Conservation (phyloP, 148 eudicot species). For the Cornus controversa region DNA sequence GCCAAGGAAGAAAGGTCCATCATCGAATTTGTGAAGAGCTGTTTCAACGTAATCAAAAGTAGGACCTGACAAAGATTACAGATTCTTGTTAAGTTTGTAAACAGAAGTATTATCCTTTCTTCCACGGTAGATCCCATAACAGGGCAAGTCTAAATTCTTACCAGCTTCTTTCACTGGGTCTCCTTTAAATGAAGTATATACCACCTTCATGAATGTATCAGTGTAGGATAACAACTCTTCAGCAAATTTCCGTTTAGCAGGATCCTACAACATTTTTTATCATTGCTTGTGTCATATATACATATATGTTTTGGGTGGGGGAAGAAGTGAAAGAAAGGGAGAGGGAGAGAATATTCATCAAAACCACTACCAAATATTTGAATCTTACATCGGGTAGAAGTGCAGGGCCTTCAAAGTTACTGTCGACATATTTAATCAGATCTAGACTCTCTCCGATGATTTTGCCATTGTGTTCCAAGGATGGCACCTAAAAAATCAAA, state of each 20-base stretch:
- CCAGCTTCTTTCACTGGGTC: constrained; percentile 44
- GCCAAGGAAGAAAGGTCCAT: constrained; percentile 87
- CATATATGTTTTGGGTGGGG: too few species aligned
- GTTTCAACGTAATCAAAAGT: constrained; percentile 70
- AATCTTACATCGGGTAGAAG: constrained; percentile 62
- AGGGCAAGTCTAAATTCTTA: constrained; percentile 17
- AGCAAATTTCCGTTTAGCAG: constrained; percentile 61
- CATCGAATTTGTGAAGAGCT: constrained; percentile 70
- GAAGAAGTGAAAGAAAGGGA: too few species aligned
- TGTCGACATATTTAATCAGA: constrained; percentile 62
- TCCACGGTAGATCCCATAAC: background rate
- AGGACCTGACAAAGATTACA: constrained; percentile 33
- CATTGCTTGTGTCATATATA: background rate
- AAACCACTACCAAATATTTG: too few species aligned
- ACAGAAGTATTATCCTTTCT: background rate
- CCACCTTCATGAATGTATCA: constrained; percentile 27
- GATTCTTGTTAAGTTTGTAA: background rate
- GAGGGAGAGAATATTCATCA: background rate
- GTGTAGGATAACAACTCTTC: constrained; percentile 54
- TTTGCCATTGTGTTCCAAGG: constrained; percentile 68
- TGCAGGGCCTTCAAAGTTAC: constrained; percentile 72
- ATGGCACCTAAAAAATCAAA: constrained; percentile 48
- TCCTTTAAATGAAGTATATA: constrained; percentile 44
- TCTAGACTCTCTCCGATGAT: constrained; percentile 70
- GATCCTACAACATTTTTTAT: constrained; percentile 42